These are phyloP conservation scores for Ceratocystis smalleyi DNA, from an alignment of 2,329 filamentous ascomycete genomes.

Conservation along the genomic window DNA sequence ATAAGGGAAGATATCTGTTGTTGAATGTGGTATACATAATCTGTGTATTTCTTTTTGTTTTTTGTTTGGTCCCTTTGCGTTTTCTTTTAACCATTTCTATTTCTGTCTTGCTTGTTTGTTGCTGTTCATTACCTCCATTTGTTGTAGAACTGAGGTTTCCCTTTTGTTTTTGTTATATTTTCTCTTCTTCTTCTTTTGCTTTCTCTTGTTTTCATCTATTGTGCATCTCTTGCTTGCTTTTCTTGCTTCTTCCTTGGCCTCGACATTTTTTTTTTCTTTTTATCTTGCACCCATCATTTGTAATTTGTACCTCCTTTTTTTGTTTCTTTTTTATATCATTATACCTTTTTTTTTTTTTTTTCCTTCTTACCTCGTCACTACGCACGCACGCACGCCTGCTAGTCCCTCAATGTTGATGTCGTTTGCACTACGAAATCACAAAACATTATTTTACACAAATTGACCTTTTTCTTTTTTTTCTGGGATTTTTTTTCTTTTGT, in stretches of 20 bases:
- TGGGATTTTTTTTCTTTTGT: neutral
- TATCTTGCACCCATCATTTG: neutral
- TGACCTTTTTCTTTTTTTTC: neutral
- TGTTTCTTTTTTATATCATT: neutral
- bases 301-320: neutral
- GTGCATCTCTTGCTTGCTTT: neutral
- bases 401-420: too few species aligned
- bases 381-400: too few species aligned
- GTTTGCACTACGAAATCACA: neutral
- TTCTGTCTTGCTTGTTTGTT: neutral
- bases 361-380: too few species aligned
- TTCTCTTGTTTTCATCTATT: neutral
- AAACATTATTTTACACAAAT: neutral
- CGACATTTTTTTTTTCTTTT: neutral
- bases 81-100: neutral
- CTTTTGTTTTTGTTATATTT: neutral
- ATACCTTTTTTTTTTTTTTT: slow-evolving; percentile 6
- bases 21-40: too few species aligned
- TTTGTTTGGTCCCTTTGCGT: neutral
- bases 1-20: too few species aligned
- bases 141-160: neutral
- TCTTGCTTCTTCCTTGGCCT: neutral
- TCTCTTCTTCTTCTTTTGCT: neutral
- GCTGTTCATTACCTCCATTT: neutral
- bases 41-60: neutral